phyloP scores from a whole-genome alignment of 2,329 filamentous ascomycete genomes.

The Neobulgaria alba region DNA sequence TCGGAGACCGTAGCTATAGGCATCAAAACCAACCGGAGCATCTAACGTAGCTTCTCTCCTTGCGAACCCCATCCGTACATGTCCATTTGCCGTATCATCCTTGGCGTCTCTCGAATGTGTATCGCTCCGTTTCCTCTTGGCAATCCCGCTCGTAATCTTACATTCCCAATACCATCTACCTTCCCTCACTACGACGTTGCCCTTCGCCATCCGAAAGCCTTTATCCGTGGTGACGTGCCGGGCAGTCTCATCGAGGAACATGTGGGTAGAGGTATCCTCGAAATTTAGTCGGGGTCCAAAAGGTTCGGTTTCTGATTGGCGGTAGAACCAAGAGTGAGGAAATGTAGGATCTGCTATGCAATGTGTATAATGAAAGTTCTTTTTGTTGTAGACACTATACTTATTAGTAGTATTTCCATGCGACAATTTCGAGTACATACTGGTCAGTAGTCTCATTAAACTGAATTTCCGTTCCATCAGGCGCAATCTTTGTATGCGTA shows the following conservation, averaged over 20 bases:
- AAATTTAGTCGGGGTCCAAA: conserved; percentile 82
- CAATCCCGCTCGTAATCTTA: conserved; percentile 72
- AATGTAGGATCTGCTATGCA: conserved; percentile 86
- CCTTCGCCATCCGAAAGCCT: conserved; percentile 83
- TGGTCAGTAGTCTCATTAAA: conserved; percentile 59
- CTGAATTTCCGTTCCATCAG: conserved; percentile 43
- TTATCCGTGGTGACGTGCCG: conserved; percentile 81
- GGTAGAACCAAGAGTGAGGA: conserved; percentile 79
- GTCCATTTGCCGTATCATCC: conserved; percentile 35
- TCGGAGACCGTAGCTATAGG: conserved; percentile 88
- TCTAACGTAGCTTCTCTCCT: conserved; percentile 73
- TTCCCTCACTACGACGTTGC: conserved; percentile 83
- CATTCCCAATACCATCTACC: conserved; percentile 93
- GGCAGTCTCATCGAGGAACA: conserved; percentile 71
- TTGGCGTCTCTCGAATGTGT: conserved; percentile 10
- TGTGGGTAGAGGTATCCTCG: conserved; percentile 79
- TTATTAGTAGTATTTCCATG: conserved; percentile 8
- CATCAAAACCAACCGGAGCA: conserved; percentile 77
- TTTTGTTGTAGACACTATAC: conserved; percentile 52
- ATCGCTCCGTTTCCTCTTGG: conserved; percentile 28
- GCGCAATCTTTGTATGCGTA: conserved; percentile 43
- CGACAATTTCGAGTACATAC: conserved; percentile 34
- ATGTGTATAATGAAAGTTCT: conserved; percentile 78
- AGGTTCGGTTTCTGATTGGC: conserved; percentile 77
- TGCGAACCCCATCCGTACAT: conserved; percentile 80